A percentile compares a stretch with the other conserved stretches of the same genome.
phyloP scores from a whole-genome alignment of 441 rosid genomes.

The Aquilaria agallochum region DNA sequence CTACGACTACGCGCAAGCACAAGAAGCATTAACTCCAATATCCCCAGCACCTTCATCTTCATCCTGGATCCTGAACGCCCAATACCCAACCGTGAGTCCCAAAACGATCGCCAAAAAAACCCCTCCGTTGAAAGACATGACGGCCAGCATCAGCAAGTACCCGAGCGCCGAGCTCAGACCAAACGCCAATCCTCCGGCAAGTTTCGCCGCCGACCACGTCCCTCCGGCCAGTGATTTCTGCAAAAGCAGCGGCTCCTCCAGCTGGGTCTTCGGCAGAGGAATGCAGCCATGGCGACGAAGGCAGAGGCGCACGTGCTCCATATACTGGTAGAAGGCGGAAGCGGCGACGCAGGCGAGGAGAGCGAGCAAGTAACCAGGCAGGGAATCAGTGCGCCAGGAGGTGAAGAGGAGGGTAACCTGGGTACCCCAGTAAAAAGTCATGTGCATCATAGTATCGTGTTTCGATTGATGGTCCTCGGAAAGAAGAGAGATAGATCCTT shows the following conservation, averaged over 20 bases:
- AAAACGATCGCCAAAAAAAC: constrained; percentile 48
- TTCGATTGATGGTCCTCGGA: neutral
- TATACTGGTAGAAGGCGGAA: constrained; percentile 38
- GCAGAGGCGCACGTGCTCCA: constrained; percentile 37
- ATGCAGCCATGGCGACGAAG: constrained; percentile 11
- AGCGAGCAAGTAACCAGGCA: constrained; percentile 39
- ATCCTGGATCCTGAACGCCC: constrained; percentile 28
- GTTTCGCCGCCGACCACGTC: constrained; percentile 23
- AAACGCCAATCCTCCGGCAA: constrained; percentile 30
- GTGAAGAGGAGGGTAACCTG: constrained; percentile 50
- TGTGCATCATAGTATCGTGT: constrained; percentile 49
- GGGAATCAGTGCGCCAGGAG: constrained; percentile 47
- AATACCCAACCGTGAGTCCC: constrained; percentile 43
- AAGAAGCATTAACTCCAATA: constrained; percentile 29
- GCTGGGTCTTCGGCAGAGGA: neutral
- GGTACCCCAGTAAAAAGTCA: constrained; percentile 74
- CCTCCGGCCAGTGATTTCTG: neutral
- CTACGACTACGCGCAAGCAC: constrained; percentile 45
- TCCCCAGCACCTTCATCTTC: constrained; percentile 18
- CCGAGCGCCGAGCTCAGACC: constrained; percentile 55
- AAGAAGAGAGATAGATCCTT: neutral
- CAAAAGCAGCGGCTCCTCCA: constrained; percentile 24
- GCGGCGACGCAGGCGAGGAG: constrained; percentile 46
- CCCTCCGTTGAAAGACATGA: constrained; percentile 75
- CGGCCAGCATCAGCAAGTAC: constrained; percentile 59